Conservation (phyloP, 2,329 filamentous ascomycete genomes). For the Neodidymelliopsis sp. region DNA sequence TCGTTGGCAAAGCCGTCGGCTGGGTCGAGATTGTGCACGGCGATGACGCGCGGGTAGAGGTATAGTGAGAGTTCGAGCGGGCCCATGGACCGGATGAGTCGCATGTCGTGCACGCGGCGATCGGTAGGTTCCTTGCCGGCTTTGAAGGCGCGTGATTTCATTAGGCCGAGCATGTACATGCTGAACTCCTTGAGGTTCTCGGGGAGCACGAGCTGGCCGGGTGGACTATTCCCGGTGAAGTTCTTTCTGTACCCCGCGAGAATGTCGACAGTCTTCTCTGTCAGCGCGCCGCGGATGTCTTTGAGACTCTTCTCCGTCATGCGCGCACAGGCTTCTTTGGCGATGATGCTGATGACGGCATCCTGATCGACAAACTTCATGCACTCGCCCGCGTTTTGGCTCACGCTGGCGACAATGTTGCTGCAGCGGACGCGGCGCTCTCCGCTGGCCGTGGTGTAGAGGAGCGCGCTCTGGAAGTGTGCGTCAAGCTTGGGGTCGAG, state of each 20-base stretch:
- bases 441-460: slow-evolving; percentile 91
- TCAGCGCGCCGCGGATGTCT: slow-evolving; percentile 82
- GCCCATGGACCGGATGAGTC: slow-evolving; percentile 88
- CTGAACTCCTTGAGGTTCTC: slow-evolving; percentile 95
- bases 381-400: slow-evolving; percentile 79
- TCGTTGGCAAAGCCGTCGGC: slow-evolving; percentile 94
- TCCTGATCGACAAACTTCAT: slow-evolving; percentile 98
- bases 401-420: slow-evolving; percentile 92
- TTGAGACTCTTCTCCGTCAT: slow-evolving; percentile 79
- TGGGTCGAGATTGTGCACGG: slow-evolving; percentile 86
- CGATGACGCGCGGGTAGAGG: slow-evolving; percentile 92
- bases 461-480: slow-evolving; percentile 93
- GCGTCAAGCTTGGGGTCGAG: slow-evolving; percentile 96
- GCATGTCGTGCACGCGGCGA: slow-evolving; percentile 87
- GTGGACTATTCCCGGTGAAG: slow-evolving; percentile 84
- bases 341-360: slow-evolving; percentile 84
- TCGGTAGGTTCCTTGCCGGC: slow-evolving; percentile 89
- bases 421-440: slow-evolving; percentile 90
- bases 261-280: slow-evolving; percentile 92
- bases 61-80: slow-evolving; percentile 86
- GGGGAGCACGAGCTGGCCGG: slow-evolving; percentile 91
- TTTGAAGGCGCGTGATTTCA: slow-evolving; percentile 94
- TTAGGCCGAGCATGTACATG: slow-evolving; percentile 91
- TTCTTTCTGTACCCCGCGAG: slow-evolving; percentile 92
- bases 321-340: slow-evolving; percentile 92